phyloP scores from a whole-genome alignment of 768 basidiomycete genomes.

The Psilocybe sp. region DNA sequence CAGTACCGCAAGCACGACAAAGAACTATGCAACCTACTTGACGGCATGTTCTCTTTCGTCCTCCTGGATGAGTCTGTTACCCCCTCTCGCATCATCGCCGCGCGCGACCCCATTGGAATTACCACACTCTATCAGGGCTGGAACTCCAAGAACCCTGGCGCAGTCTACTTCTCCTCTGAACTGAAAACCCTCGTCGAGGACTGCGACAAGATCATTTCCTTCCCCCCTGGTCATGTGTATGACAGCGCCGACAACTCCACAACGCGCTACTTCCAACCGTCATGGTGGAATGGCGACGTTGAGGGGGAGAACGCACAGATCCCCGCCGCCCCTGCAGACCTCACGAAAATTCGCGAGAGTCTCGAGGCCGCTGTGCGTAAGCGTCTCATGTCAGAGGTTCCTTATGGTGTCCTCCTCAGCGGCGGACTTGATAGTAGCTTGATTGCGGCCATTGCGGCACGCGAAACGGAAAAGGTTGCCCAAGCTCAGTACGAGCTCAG shows the following conservation, averaged over 20 bases:
- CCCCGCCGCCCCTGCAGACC: conserved; percentile 61
- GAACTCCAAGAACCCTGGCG: conserved; percentile 78
- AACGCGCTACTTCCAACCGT: conserved; percentile 81
- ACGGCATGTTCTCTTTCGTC: conserved; percentile 99
- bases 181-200: conserved; percentile 89
- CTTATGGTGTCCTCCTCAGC: conserved; percentile 93
- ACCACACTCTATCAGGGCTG: conserved; percentile 99
- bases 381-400: conserved; percentile 96
- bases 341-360: conserved; percentile 69
- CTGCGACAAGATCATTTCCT: conserved; percentile 91
- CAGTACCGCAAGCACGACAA: conserved; percentile 86
- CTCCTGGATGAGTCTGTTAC: conserved; percentile 90
- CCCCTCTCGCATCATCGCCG: conserved; percentile 90
- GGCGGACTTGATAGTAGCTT: conserved; percentile 95
- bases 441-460: conserved; percentile 91
- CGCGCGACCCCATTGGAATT: conserved; percentile 95
- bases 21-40: conserved; percentile 74
- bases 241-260: conserved; percentile 81
- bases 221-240: conserved; percentile 96
- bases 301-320: conserved; percentile 53
- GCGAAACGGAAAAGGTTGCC: conserved; percentile 92
- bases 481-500: conserved; percentile 74
- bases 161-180: conserved; percentile 92
- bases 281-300: conserved; percentile 86
- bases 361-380: conserved; percentile 93